Percentiles rank a stretch among this genome's conserved stretches.
Conservation (phyloP, 2,329 filamentous ascomycete genomes). For the Endocalyx cinctus region DNA sequence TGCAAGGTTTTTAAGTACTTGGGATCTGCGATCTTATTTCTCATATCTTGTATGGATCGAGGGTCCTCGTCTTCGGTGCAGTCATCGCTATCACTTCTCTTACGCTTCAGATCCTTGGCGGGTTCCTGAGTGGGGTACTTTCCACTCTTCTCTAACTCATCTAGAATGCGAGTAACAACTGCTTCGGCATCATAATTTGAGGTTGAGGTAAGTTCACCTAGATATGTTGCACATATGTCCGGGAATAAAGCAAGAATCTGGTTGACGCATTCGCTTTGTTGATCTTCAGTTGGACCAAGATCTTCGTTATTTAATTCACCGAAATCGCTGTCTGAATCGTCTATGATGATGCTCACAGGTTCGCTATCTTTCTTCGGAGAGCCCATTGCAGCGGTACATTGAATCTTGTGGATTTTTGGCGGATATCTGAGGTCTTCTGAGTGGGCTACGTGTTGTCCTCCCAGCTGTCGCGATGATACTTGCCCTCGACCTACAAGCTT, state of each 20-base stretch:
- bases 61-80: conserved; percentile 14
- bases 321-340: too few species aligned
- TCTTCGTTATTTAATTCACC: too few species aligned
- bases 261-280: conserved; percentile 21
- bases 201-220: conserved; percentile 24
- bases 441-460: too few species aligned
- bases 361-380: too few species aligned
- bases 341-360: too few species aligned
- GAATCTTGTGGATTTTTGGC: too few species aligned
- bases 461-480: too few species aligned
- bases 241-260: conserved; percentile 35
- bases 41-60: conserved; percentile 9
- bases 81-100: conserved; percentile 25
- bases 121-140: conserved; percentile 29
- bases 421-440: too few species aligned
- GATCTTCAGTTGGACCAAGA: too few species aligned
- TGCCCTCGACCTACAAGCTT: too few species aligned
- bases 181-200: conserved; percentile 24
- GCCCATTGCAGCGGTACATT: too few species aligned
- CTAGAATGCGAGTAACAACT: conserved; percentile 35
- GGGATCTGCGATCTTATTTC: conserved; percentile 10
- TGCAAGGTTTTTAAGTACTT: conserved; percentile 3
- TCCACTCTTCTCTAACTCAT: conserved; percentile 32
- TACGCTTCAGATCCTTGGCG: conserved; percentile 33
- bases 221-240: conserved; percentile 38